Base-by-base conservation (phyloP, 2,329 filamentous ascomycete genomes). In the Alternaria sp. region DNA sequence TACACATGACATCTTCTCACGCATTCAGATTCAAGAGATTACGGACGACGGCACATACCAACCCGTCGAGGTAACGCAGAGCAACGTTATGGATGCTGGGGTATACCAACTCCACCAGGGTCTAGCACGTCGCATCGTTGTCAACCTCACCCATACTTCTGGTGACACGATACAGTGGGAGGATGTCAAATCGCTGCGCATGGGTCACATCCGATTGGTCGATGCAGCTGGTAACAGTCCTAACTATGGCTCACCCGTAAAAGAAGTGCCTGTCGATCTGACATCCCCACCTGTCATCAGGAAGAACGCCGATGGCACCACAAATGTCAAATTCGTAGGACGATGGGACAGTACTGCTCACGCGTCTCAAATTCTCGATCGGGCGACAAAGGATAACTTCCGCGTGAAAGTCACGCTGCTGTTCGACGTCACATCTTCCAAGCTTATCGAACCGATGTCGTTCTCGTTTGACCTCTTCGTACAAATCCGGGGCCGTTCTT, bases 271-370 rank as follows among this genome's bases (percentile, higher is more conserved):
- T 0, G 82, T 99, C 40, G 93, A 93, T 74, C 85, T 97, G 49
- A 86, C 93, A 4, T 88, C 91, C 30, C 89, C 91, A 51, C 95
- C 96, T 0, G 86, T 89, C 59, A 90, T 97, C 68, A 91, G 91
- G 66, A 89, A 92, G 61, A 96, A 97, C 75, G 89, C 92, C 23
- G 96, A 98, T 77, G 96, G 96, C 40, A 97, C 94, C 1, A 91
- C 90, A 36, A 93, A 91, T 77, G 90, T 97, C 40, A 94, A 91
- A 1, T 85, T 98, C 46, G 87, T 91, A n/a, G 93, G 92, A 0
- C 94, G 98, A 75, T 99, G 96, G 96, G 96, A 99, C 77, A 97
- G 95, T 0, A 97, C 93, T 73, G 85, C 96, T 69, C 96, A 99
- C 79, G 90, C 89, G 67, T 97, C 96, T 6, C 84, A 97, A n/a